Percentiles rank a stretch among this genome's conserved stretches.
Evolutionary conservation across 208 protist genomes (phyloP).

Genomic region (Trypanosoma caninum): DNA sequence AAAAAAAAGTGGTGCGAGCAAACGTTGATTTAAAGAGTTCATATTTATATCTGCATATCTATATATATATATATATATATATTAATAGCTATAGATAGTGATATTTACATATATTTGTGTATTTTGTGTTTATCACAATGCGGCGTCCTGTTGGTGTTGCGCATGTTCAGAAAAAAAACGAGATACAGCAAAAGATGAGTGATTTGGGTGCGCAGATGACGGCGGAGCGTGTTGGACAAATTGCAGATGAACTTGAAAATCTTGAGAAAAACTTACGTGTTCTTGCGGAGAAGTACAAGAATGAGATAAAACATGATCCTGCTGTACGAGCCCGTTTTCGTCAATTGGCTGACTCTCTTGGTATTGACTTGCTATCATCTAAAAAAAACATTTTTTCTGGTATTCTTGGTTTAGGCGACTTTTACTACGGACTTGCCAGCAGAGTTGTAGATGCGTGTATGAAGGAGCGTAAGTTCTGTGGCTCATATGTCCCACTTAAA

Average conservation of each 20-base stretch:
- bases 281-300: slow-evolving; percentile 57
- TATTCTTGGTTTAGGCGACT: slow-evolving; percentile 74
- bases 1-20: no score
- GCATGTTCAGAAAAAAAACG: slow-evolving; percentile 68
- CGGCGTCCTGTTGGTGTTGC: slow-evolving; percentile 80
- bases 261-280: slow-evolving; percentile 60
- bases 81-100: not conserved
- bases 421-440: slow-evolving; percentile 80
- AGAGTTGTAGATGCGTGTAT: slow-evolving; percentile 84
- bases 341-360: slow-evolving; percentile 84
- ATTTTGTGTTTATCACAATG: slow-evolving; percentile 32
- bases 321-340: slow-evolving; percentile 81
- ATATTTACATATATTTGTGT: not conserved
- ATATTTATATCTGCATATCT: no score
- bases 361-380: slow-evolving; percentile 83
- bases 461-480: slow-evolving; percentile 81
- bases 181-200: slow-evolving; percentile 78
- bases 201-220: slow-evolving; percentile 84
- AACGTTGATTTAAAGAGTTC: no score
- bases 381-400: slow-evolving; percentile 85
- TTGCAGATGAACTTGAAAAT: slow-evolving; percentile 75
- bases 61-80: not conserved
- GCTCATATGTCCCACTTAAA: slow-evolving; percentile 70
- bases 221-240: slow-evolving; percentile 69
- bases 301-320: slow-evolving; percentile 76